Evolutionary conservation across 257 asterid genomes (phyloP).

Genomic region (Solanum sejunctum): DNA sequence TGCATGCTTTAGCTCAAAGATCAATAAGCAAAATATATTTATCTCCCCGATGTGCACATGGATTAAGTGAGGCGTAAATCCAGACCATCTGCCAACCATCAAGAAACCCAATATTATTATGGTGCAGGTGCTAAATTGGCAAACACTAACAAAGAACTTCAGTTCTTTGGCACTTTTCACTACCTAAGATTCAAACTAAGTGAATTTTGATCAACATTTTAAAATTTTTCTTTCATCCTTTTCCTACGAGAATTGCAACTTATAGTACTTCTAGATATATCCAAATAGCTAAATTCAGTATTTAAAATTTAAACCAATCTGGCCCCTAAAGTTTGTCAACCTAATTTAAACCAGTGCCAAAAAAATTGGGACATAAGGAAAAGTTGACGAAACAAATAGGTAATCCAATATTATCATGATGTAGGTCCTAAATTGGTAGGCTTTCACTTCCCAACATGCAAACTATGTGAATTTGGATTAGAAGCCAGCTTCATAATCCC

Average conservation of each 20-base stretch:
- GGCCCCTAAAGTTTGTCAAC: not conserved
- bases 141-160: not conserved
- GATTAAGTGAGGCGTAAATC: slow-evolving; percentile 30
- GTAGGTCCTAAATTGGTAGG: too few relatives aligned
- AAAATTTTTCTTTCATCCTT: not conserved
- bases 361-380: not conserved
- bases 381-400: not conserved
- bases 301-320: not conserved
- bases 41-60: slow-evolving; percentile 34
- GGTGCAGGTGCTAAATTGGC: not conserved
- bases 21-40: not conserved
- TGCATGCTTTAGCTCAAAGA: not conserved
- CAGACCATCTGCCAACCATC: slow-evolving; percentile 23
- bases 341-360: not conserved
- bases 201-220: not conserved
- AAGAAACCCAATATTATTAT: not conserved
- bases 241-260: not conserved
- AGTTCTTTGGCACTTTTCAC: not conserved
- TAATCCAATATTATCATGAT: not conserved
- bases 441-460: too few relatives aligned
- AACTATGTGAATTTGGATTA: not conserved
- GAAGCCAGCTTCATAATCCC: not conserved
- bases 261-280: not conserved
- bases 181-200: not conserved
- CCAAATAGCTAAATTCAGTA: not conserved